Base-by-base conservation (phyloP, 1,284 basidiomycete genomes). In the Leccinum griseonigrum region DNA sequence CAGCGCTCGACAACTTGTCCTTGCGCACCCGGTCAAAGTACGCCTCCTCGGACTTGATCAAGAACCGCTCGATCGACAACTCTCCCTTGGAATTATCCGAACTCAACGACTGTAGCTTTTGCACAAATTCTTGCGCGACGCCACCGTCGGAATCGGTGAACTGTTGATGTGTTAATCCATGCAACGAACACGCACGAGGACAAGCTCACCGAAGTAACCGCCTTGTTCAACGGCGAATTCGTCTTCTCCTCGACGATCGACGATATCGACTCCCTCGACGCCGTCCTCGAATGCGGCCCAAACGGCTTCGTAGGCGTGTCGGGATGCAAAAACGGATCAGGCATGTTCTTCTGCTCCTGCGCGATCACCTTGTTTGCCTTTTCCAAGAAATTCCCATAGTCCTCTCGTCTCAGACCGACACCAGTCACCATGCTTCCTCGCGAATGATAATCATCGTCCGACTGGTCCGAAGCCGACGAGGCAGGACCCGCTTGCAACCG, bases 81-180 rank as follows among this genome's bases (percentile, higher is more conserved):
- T 97, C 94, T 63, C 86, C 85, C 78, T 93, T 93, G 6, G 94
- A 97, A 72, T 97, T 97, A 63, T 92, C 91, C 0, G 92, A 79
- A 53, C 85, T 88, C 58, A 97, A 83, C 64, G 76, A 75, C 71
- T 93, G 88, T 53, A 97, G 78, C 73, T 92, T 94, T 69, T 92
- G 87, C 29, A 96, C 90, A 73, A 97, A 96, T 58, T 92, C 87
- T 57, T 90, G 85, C 14, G 94, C 90, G 57, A 97, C 94, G 63
- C 93, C 92, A 52, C 94, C 94, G 73, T 96, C 92, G 1, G 91
- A 83, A 75, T 96, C 94, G 32, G 94, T 97, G 77, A 97, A 97
- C 87, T 92, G 64, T 18, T 56, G 62, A 58, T 16, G 43, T 29
- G 54, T 64, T 38, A 63, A 11, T 34, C 10, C n/a, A 11, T 6